Evolutionary conservation across 345 rosid species (phyloP), one percentile per base, ranked within the genome.

Genomic region (Camelina sativa): DNA sequence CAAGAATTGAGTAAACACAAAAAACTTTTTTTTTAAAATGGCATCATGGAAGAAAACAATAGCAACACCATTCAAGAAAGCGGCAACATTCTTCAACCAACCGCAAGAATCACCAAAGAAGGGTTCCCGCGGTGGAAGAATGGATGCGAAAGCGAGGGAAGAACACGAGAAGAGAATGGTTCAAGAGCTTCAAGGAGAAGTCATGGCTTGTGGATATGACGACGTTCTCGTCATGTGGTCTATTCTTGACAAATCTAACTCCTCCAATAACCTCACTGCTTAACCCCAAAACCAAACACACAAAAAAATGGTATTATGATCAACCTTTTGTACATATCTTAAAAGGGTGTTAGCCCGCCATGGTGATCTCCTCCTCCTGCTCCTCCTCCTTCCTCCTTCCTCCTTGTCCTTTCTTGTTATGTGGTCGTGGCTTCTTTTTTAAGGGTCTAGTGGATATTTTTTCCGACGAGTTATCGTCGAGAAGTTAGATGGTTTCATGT

Each of bases 201-300:
- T 90, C 57, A 90, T 89, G 98, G 95, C 97, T 56, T 93, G 97
- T 71, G 90, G 87, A 10, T 93, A 93, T 52, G 91, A 93, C 66
- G 98, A 93, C 62, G 96, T 90, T 65, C 97, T 87, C 22, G 93
- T 93, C 64, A 93, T 93, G 98, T 93, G 97, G 97, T 93, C 98
- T 37, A 92, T 92, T 79, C 91, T 92, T 2, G 98, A 92, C 80
- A 90, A 92, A 83, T 86, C 98, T 82, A 90, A 84, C 76, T 79
- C 94, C 64, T 77, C 77, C 16, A 65, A 72, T 84, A 76, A 76
- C 74, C 75, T 88, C 64, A 67, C 86, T 75, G 76, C 89, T n/a
- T 83, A 69, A 77, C 30, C 52, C 19, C 28, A 58, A 30, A 23
- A 67, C 69, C 73, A 75, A 3, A 59, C 17, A 67, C 55, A 50